These are phyloP conservation scores for Dactylorhiza incarnata DNA, from an alignment of 106 monocot genomes.

Conservation along the genomic window DNA sequence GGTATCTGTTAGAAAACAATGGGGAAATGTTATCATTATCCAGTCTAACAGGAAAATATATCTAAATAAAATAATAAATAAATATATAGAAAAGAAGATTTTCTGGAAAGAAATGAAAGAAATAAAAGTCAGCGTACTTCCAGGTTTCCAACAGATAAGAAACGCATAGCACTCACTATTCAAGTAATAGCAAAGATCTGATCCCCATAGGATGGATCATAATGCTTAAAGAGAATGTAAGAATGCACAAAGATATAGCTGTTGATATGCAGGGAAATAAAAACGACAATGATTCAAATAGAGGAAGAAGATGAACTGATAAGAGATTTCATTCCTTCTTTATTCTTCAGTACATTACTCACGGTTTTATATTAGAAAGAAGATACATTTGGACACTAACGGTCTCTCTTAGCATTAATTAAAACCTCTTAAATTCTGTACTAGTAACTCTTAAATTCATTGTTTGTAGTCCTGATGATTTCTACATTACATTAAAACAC, in stretches of 20 bases:
- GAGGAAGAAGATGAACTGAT: too few species aligned
- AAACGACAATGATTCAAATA: too few species aligned
- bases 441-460: too few species aligned
- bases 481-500: too few species aligned
- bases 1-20: slow-evolving; percentile 5
- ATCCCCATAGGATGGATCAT: not conserved
- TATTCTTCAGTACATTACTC: too few species aligned
- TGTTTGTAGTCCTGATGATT: too few species aligned
- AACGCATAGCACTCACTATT: not conserved
- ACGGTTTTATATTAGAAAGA: too few species aligned
- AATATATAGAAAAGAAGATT: not conserved
- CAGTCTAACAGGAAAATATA: not conserved
- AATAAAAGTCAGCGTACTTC: not conserved
- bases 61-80: not conserved
- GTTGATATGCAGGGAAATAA: too few species aligned
- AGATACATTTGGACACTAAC: too few species aligned
- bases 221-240: not conserved
- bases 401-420: too few species aligned
- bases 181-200: not conserved
- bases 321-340: too few species aligned
- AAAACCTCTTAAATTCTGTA: too few species aligned
- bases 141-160: not conserved
- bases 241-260: not conserved
- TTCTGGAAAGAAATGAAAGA: not conserved
- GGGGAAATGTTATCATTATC: not conserved